Evolutionary conservation across 495 filamentous ascomycete species (phyloP).

Genomic region (Elasticomyces elasticus): DNA sequence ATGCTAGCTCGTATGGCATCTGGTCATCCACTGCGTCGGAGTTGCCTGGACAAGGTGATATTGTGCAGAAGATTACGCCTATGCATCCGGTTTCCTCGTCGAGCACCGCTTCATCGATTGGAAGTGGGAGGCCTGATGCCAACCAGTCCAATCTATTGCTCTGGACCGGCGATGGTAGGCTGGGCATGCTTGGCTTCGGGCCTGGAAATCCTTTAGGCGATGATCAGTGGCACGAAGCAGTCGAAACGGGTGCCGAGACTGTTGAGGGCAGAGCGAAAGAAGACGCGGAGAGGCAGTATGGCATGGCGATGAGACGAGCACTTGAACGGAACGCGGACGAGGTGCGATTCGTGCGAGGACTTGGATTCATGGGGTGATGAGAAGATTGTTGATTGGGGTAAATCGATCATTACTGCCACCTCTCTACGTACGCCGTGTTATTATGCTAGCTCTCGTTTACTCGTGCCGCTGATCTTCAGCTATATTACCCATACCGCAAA

Average conservation of each 20-base stretch:
- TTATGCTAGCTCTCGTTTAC: neutral
- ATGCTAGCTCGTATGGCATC: conserved; percentile 11
- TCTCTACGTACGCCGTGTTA: too few relatives aligned
- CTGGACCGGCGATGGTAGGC: conserved; percentile 34
- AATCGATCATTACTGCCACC: too few relatives aligned
- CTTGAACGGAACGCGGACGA: conserved; percentile 75
- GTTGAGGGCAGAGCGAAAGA: conserved; percentile 36
- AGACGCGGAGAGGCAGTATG: conserved; percentile 50
- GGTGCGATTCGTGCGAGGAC: conserved; percentile 61
- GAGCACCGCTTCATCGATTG: neutral
- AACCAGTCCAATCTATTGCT: conserved; percentile 29
- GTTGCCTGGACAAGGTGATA: conserved; percentile 28
- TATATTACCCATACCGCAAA: neutral
- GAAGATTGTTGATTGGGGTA: too few relatives aligned
- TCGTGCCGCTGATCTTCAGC: too few relatives aligned
- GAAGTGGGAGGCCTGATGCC: conserved; percentile 3
- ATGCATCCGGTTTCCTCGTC: conserved; percentile 13
- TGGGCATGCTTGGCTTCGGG: conserved; percentile 33
- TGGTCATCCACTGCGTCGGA: conserved; percentile 17
- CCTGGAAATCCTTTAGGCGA: conserved; percentile 9
- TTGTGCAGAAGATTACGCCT: conserved; percentile 35
- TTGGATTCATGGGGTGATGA: conserved; percentile 40
- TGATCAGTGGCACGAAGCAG: conserved; percentile 13
- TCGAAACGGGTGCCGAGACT: conserved; percentile 8
- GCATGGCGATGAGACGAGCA: conserved; percentile 59